Percentiles rank a stretch among this genome's conserved stretches.
Evolutionary conservation across 352 stramenopile species (phyloP).

Genomic region (Pythium sp.): DNA sequence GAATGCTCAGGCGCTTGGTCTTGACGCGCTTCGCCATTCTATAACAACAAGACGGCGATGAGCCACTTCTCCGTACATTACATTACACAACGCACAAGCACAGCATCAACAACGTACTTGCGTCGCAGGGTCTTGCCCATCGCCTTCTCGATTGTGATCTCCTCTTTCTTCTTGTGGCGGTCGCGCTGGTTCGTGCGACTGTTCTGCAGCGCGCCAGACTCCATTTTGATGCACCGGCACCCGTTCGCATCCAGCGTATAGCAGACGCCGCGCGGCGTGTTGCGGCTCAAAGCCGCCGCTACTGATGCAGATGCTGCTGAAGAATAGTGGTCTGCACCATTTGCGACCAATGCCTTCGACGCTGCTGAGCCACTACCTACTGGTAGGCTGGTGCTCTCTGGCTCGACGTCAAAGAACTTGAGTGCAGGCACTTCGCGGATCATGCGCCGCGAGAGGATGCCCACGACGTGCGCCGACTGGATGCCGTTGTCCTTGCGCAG

Average conservation of each 20-base stretch:
- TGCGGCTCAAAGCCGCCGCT: not conserved
- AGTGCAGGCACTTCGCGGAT: constrained; percentile 71
- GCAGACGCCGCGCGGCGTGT: constrained; percentile 57
- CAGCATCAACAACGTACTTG: constrained; percentile 38
- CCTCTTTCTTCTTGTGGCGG: constrained; percentile 26
- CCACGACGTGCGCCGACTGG: constrained; percentile 65
- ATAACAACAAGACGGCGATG: not conserved
- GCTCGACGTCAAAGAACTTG: constrained; percentile 74
- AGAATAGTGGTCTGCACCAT: not conserved
- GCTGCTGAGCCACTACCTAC: not conserved
- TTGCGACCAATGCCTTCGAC: constrained; percentile 2
- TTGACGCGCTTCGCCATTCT: constrained; percentile 65
- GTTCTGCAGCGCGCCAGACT: constrained; percentile 26
- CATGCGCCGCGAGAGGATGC: constrained; percentile 70
- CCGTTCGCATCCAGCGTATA: constrained; percentile 66
- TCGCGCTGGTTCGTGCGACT: constrained; percentile 7
- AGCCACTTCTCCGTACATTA: not conserved
- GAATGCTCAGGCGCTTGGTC: constrained; percentile 39
- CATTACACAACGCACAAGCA: not conserved
- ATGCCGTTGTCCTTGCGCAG: constrained; percentile 49
- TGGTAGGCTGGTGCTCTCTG: constrained; percentile 4
- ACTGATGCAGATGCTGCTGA: constrained; percentile 8
- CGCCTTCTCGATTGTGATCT: constrained; percentile 55
- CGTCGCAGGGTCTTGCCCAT: constrained; percentile 50
- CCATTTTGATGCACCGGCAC: constrained; percentile 72